Evolutionary conservation across 352 stramenopile genomes (phyloP), one percentile per base, ranked within the genome.

Genomic region (Phytophthora sojae): DNA sequence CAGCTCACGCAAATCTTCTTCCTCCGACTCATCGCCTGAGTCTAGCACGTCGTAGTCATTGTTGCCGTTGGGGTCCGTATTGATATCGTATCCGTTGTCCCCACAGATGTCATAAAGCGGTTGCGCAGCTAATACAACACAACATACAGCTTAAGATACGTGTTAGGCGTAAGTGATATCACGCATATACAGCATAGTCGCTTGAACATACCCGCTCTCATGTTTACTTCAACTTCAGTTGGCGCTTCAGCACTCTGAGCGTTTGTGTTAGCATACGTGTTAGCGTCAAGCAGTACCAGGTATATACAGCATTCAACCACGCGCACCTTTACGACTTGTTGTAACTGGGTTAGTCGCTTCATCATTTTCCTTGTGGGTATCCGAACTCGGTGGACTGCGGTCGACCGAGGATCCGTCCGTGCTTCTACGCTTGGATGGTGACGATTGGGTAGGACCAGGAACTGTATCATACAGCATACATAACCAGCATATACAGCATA

Each of bases 1-100:
- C 12, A 68, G 3, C 32, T 68, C n/a, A 17, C 15, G 39, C 51
- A 67, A 21, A 2, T 61, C 23, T 0, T 49, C 51, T 47, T 67
- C 61, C 6, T 58, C 58, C 2, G 47, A 39, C 2, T 65, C 47
- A 42, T 52, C 30, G 4, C 54, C 54, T 9, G 54, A 60, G 12
- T 60, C 32, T 2, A 60, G 30, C 53, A 23, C 17, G 4, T 25
- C 9, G 19, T 58, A 58, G 25, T 47, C 17, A 15, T 30, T 6
- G 4, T 47, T 44, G 19, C 19, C 44, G 11, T 35, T 32, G 0
- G 5, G 6, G 2, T 17, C 4, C 12, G 39, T 45, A 6, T 63
- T 63, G 15, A 62, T 15, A 21, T 39, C 23, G 6, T 44, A 25
- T 6, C 2, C 23, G 17, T 26, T 45, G 15, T 15, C 37, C 11